Conservation (phyloP, 306 rosid genomes). For the Cercis canadensis region DNA sequence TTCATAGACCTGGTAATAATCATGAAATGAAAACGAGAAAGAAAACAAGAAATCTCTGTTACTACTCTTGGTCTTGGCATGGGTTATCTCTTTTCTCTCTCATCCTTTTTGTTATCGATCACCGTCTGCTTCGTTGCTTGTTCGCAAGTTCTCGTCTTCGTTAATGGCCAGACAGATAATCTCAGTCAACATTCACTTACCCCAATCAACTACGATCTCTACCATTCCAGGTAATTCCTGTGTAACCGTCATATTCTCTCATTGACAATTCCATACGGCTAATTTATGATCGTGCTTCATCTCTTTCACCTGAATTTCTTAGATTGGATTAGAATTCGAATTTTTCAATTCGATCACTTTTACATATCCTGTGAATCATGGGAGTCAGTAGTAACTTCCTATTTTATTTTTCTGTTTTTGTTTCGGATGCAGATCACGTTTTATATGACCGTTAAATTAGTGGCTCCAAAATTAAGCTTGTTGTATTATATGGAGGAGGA, state of each 20-base stretch:
- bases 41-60: not conserved
- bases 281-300: conserved; percentile 6
- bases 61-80: conserved; percentile 41
- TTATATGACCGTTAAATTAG: too few relatives aligned
- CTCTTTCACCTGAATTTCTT: not conserved
- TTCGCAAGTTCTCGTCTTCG: conserved; percentile 49
- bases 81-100: conserved; percentile 63
- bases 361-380: conserved; percentile 7
- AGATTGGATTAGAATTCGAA: not conserved
- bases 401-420: not conserved
- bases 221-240: conserved; percentile 75
- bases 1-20: not conserved
- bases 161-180: conserved; percentile 49
- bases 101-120: conserved; percentile 40
- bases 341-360: conserved; percentile 3
- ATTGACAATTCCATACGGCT: not conserved
- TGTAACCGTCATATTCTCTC: not conserved
- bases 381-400: not conserved
- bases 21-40: conserved; percentile 25
- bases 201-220: conserved; percentile 82
- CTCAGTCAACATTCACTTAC: conserved; percentile 38
- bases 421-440: conserved; percentile 21
- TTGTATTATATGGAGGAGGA: too few relatives aligned
- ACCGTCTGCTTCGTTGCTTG: conserved; percentile 46
- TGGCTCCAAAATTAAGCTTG: too few relatives aligned